Evolutionary conservation across 192 early-diverging fungal genomes (phyloP).

Genomic region (Mortierella claussenii): DNA sequence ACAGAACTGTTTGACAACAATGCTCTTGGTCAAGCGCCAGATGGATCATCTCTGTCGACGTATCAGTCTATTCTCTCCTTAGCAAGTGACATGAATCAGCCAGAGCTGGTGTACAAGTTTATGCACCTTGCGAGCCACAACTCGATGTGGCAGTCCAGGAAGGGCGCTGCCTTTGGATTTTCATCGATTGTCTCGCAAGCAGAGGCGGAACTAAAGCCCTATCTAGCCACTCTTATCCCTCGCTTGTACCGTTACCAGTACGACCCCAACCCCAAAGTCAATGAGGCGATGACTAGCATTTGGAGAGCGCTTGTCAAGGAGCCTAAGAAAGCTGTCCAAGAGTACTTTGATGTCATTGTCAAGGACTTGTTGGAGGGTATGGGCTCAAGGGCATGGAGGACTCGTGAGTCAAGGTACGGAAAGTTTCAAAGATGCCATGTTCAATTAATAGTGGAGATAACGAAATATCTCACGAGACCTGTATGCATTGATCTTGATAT

Average conservation of each 20-base stretch:
- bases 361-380: slow-evolving; percentile 81
- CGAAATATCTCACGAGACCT: too few species aligned
- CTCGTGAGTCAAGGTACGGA: slow-evolving; percentile 85
- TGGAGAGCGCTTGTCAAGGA: slow-evolving; percentile 82
- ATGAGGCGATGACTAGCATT: slow-evolving; percentile 89
- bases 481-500: neutral
- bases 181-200: slow-evolving; percentile 82
- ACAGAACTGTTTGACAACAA: slow-evolving; percentile 79
- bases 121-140: slow-evolving; percentile 94
- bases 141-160: slow-evolving; percentile 90
- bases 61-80: slow-evolving; percentile 86
- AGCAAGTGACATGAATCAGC: slow-evolving; percentile 94
- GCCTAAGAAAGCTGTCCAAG: slow-evolving; percentile 75
- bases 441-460: too few species aligned
- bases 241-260: slow-evolving; percentile 90
- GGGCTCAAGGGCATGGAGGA: slow-evolving; percentile 87
- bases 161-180: slow-evolving; percentile 91
- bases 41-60: slow-evolving; percentile 74
- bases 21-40: slow-evolving; percentile 78
- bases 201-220: slow-evolving; percentile 81
- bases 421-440: too few species aligned
- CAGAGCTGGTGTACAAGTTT: slow-evolving; percentile 93
- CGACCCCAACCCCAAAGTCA: slow-evolving; percentile 90
- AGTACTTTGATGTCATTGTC: slow-evolving; percentile 84
- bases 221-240: slow-evolving; percentile 82